phyloP scores from a whole-genome alignment of 2,329 filamentous ascomycete species.

The Pestalotiopsis fici region DNA sequence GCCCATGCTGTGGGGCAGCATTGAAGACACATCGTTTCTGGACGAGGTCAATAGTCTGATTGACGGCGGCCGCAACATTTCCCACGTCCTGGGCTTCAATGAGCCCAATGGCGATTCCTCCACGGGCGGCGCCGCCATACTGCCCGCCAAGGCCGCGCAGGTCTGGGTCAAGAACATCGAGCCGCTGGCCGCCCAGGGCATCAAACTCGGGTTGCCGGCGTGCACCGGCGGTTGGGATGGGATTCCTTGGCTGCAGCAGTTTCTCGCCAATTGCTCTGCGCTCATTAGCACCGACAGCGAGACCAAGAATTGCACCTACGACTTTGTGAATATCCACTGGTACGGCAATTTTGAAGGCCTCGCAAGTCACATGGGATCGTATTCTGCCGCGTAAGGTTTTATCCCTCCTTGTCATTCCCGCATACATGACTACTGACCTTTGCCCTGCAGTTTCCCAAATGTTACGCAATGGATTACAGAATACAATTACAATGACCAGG shows the following conservation, averaged over 20 bases:
- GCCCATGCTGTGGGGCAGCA: conserved; percentile 76
- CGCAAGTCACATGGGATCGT: conserved; percentile 65
- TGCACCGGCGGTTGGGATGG: conserved; percentile 64
- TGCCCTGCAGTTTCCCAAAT: conserved; percentile 52
- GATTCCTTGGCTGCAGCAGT: conserved; percentile 67
- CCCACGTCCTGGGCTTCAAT: conserved; percentile 75
- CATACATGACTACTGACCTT: background rate
- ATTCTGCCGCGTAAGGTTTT: conserved; percentile 43
- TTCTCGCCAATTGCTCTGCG: conserved; percentile 63
- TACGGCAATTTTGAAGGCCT: conserved; percentile 71
- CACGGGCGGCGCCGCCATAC: conserved; percentile 64
- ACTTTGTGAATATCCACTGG: conserved; percentile 68
- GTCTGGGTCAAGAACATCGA: conserved; percentile 73
- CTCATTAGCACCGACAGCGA: conserved; percentile 48
- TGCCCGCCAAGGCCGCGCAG: conserved; percentile 60
- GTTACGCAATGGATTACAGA: conserved; percentile 77
- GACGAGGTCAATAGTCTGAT: conserved; percentile 58
- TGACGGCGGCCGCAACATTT: conserved; percentile 55
- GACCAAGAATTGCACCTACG: conserved; percentile 57
- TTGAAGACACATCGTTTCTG: conserved; percentile 61
- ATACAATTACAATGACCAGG: conserved; percentile 63
- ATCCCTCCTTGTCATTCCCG: background rate
- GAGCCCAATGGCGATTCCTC: conserved; percentile 65
- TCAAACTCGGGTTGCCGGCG: conserved; percentile 71
- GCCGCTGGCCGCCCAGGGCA: conserved; percentile 63